phyloP scores from a whole-genome alignment of 1,284 basidiomycete species.

The Golubevia pallescens region DNA sequence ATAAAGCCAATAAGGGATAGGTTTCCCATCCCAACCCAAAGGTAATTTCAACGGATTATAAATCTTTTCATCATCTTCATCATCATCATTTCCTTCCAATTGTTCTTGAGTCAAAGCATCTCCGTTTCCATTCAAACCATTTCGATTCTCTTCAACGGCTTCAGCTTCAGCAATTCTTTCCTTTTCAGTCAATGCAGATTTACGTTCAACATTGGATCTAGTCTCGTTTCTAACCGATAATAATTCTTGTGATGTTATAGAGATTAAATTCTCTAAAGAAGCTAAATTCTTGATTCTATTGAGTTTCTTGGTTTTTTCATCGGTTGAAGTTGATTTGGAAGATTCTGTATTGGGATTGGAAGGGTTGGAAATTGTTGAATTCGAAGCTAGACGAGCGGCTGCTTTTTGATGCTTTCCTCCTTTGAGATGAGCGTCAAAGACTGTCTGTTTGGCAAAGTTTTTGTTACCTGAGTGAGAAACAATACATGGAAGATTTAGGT shows the following conservation, averaged over 20 bases:
- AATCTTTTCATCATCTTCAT: slow-evolving; percentile 90
- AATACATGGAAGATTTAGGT: background rate
- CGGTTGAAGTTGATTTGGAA: too few relatives aligned
- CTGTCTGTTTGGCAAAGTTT: slow-evolving; percentile 92
- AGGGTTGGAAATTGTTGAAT: too few relatives aligned
- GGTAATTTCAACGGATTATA: slow-evolving; percentile 98
- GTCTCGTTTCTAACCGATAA: slow-evolving; percentile 67
- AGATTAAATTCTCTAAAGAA: slow-evolving; percentile 38
- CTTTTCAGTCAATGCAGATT: slow-evolving; percentile 91
- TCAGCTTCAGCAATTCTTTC: slow-evolving; percentile 95
- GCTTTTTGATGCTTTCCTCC: slow-evolving; percentile 95
- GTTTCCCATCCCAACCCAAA: slow-evolving; percentile 96
- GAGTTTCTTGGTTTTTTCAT: slow-evolving; percentile 19
- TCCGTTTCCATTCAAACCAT: slow-evolving; percentile 5
- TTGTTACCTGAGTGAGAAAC: slow-evolving; percentile 75
- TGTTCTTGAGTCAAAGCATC: background rate
- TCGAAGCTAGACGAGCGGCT: slow-evolving; percentile 75
- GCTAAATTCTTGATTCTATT: slow-evolving; percentile 36
- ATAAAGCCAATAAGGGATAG: slow-evolving; percentile 98
- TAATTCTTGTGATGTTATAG: slow-evolving; percentile 23
- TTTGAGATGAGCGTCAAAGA: slow-evolving; percentile 92
- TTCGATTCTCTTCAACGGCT: slow-evolving; percentile 51
- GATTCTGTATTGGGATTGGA: too few relatives aligned
- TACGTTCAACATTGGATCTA: slow-evolving; percentile 92
- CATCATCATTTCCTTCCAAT: slow-evolving; percentile 74